Percentiles rank a stretch among this genome's conserved stretches.
These are phyloP conservation scores for Beauveria brongniartii DNA, from an alignment of 2,329 filamentous ascomycete species.

Conservation along the genomic window DNA sequence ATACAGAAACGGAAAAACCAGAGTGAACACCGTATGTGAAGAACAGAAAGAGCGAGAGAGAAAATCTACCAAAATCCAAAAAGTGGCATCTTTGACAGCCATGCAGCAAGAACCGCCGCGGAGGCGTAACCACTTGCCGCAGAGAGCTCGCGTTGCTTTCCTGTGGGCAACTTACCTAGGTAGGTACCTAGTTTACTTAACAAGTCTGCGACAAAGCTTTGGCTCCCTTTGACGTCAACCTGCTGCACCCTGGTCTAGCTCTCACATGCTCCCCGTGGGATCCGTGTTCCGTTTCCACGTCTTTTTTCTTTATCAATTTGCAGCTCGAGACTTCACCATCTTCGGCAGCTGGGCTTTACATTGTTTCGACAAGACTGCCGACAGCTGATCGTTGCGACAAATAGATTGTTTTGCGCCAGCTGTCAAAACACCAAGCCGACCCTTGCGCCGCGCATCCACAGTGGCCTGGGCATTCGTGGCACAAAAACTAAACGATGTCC, in stretches of 20 bases:
- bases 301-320: background rate
- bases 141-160: background rate
- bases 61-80: too few relatives aligned
- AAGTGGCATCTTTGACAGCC: too few relatives aligned
- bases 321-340: background rate
- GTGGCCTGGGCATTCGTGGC: background rate
- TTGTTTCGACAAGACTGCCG: background rate
- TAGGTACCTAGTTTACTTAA: background rate
- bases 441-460: background rate
- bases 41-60: too few relatives aligned
- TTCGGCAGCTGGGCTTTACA: background rate
- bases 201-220: background rate
- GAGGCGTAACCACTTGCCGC: background rate
- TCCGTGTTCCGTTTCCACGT: background rate
- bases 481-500: background rate
- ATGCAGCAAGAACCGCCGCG: too few relatives aligned
- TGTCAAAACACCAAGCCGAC: background rate
- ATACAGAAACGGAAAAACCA: too few relatives aligned
- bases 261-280: conserved; percentile 6
- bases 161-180: background rate
- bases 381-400: background rate
- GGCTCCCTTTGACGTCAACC: conserved; percentile 1
- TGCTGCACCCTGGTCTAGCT: background rate
- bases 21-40: too few relatives aligned
- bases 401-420: background rate